Base-by-base conservation (phyloP, 768 basidiomycete species). In the Boletus subparvulus region DNA sequence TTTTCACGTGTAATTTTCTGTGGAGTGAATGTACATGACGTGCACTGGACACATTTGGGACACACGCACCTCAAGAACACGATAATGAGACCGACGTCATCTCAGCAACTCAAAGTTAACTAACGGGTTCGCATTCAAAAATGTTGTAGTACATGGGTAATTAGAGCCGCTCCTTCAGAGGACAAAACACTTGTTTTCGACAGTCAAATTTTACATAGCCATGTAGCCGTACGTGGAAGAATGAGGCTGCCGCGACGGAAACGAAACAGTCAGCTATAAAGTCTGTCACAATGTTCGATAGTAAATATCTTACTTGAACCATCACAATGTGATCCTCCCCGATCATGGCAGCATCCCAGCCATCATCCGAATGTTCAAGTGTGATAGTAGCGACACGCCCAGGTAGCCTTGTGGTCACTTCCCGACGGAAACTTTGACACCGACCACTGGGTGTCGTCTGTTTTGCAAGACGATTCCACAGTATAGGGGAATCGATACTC, bases 251-350 rank as follows among this genome's bases (percentile, higher is more conserved):
- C 46, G 40, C 11, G 40, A 45, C 3, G 19, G 21, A 54, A 46
- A 44, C 4, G 32, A 39, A 50, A 35, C 36, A n/a, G 52, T 53
- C 28, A 55, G 50, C 16, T n/a, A 48, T 19, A 17, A 46, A 30
- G n/a, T 41, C 8, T 6, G 50, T 4, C 13, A n/a, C 5, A 6
- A 33, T 26, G 28, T 21, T 36, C 6, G 10, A 36, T 2, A 30
- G 28, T 28, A 11, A 47, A 21, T 3, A 11, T 33, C 64, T 52
- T 53, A 74, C 74, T 56, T 72, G 65, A 37, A 75, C 69, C 53
- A 72, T 60, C 3, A 76, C 44, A 24, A 76, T 62, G 19, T 68
- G 67, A 48, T 76, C 65, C 55, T 76, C 75, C 6, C 71, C 65
- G 13, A 76, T 63, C 75, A 76, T 75, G 26, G 63, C 64, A 37